Conservation (phyloP, 257 asterid genomes). For the Ajuga chamaepitys region DNA sequence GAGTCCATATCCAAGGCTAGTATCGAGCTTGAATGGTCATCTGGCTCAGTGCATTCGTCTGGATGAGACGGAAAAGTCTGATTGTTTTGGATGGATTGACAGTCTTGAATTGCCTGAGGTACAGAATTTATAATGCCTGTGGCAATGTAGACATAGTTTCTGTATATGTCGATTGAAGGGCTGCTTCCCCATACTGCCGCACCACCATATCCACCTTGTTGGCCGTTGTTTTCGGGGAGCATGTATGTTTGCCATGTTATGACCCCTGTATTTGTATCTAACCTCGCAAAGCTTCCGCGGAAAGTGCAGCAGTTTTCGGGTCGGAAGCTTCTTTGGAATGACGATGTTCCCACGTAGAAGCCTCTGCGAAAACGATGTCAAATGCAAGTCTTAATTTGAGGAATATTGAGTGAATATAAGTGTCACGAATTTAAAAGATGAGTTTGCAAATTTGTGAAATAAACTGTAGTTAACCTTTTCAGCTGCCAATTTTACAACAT, state of each 20-base stretch:
- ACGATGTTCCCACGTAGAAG: conserved; percentile 38
- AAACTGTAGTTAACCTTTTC: too few relatives aligned
- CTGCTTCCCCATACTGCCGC: conserved; percentile 61
- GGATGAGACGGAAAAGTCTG: conserved; percentile 18
- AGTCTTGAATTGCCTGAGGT: conserved; percentile 20
- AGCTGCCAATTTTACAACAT: too few relatives aligned
- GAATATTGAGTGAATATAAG: too few relatives aligned
- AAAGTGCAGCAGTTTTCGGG: conserved; percentile 41
- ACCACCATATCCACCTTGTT: conserved; percentile 32
- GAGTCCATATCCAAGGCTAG: conserved; percentile 31
- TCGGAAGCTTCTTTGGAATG: conserved; percentile 23
- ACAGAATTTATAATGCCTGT: conserved; percentile 46
- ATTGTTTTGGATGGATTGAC: conserved; percentile 32
- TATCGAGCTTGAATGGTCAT: conserved; percentile 35
- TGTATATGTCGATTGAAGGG: conserved; percentile 32
- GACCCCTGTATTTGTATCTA: conserved; percentile 29
- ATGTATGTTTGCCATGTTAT: conserved; percentile 39
- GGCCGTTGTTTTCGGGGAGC: conserved; percentile 35
- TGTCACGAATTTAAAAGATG: too few relatives aligned
- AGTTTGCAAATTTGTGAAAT: too few relatives aligned
- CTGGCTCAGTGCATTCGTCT: conserved; percentile 28
- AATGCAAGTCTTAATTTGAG: neutral
- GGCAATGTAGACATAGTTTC: conserved; percentile 41
- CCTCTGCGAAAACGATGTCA: neutral
- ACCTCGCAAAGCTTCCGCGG: conserved; percentile 46